Percentiles rank a stretch among this genome's conserved stretches.
phyloP scores from a whole-genome alignment of 1,284 basidiomycete genomes.

The Inonotus obliquus region DNA sequence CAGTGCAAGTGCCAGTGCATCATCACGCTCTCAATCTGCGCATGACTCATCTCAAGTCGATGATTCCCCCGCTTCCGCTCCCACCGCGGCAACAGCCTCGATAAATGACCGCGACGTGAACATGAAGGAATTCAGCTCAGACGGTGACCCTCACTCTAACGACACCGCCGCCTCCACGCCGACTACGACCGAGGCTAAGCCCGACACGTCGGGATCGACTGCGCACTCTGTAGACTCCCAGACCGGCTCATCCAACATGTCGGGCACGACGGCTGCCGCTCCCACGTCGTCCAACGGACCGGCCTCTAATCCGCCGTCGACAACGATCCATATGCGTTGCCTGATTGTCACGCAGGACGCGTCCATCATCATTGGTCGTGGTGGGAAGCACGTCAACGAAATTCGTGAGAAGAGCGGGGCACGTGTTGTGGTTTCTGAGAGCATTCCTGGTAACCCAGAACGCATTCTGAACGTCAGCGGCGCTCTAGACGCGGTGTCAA shows the following conservation, averaged over 20 bases:
- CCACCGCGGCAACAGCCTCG: conserved; percentile 35
- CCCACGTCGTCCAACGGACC: conserved; percentile 34
- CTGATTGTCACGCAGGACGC: conserved; percentile 99
- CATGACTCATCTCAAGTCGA: conserved; percentile 21
- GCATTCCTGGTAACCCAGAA: conserved; percentile 96
- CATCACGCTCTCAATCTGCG: conserved; percentile 16
- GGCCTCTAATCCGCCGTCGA: conserved; percentile 43
- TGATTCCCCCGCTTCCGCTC: conserved; percentile 31
- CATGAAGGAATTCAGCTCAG: conserved; percentile 36
- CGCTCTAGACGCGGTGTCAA: conserved; percentile 96
- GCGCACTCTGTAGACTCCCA: conserved; percentile 19
- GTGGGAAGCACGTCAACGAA: conserved; percentile 95
- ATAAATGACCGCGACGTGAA: conserved; percentile 45
- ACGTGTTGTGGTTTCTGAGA: conserved; percentile 92
- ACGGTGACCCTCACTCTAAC: conserved; percentile 41
- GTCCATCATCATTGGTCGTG: conserved; percentile 98
- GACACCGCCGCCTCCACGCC: conserved; percentile 56
- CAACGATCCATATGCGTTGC: conserved; percentile 89
- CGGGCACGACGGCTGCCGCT: conserved; percentile 27
- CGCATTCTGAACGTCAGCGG: conserved; percentile 97
- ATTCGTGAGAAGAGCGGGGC: conserved; percentile 97
- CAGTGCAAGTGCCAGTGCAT: conserved; percentile 28
- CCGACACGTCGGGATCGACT: conserved; percentile 24
- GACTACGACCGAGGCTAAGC: conserved; percentile 34
- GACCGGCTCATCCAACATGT: conserved; percentile 21